These are phyloP conservation scores for Fusarium tuaranense DNA, from an alignment of 2,329 filamentous ascomycete species.

Conservation along the genomic window DNA sequence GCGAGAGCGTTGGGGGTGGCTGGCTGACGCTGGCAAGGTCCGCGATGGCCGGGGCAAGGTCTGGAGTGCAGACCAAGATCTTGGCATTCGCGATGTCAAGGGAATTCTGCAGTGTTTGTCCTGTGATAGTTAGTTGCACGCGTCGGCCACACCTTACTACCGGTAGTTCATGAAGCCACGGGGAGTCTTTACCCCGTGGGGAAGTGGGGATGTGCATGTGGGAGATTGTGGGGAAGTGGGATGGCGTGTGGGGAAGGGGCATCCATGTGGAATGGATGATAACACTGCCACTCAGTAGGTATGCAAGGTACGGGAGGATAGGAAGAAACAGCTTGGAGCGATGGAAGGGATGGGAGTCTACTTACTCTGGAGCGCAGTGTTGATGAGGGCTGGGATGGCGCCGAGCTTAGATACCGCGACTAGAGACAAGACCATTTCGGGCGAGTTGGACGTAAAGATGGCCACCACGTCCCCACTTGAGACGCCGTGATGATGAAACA, in stretches of 20 bases:
- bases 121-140: not conserved
- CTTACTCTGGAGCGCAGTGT: not conserved
- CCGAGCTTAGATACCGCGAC: not conserved
- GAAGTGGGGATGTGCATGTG: not conserved
- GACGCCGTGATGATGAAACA: not conserved
- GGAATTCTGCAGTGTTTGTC: not conserved
- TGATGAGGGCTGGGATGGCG: not conserved
- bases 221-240: not conserved
- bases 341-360: not conserved
- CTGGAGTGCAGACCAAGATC: not conserved
- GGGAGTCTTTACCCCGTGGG: not conserved
- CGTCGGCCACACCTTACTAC: not conserved
- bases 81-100: not conserved
- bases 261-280: not conserved
- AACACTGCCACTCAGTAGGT: not conserved
- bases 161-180: not conserved
- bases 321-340: not conserved
- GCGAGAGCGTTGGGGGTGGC: not conserved
- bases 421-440: not conserved
- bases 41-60: not conserved
- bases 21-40: not conserved
- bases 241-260: not conserved
- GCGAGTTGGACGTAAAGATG: not conserved
- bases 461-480: not conserved
- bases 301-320: not conserved